These are phyloP conservation scores for Aspergillus oerlinghausenensis DNA, from an alignment of 2,329 filamentous ascomycete species.

Conservation along the genomic window DNA sequence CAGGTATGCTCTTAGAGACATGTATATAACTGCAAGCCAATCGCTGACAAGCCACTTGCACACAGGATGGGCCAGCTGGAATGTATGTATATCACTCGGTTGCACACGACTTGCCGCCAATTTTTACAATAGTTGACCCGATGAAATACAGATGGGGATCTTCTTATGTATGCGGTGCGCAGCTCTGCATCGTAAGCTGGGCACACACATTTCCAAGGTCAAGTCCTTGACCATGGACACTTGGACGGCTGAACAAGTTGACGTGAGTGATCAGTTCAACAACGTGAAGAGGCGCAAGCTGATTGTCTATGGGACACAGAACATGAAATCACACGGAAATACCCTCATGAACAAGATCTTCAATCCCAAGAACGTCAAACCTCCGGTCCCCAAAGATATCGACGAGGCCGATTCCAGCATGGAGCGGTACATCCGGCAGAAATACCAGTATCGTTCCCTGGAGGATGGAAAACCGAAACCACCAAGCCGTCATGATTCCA, in stretches of 20 bases:
- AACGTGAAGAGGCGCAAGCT: conserved; percentile 58
- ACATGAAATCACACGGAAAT: conserved; percentile 93
- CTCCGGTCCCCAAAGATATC: conserved; percentile 79
- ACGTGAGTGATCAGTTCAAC: conserved; percentile 55
- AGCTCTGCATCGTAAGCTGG: conserved; percentile 88
- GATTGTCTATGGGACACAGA: conserved; percentile 63
- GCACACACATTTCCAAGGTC: conserved; percentile 97
- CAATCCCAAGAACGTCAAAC: conserved; percentile 78
- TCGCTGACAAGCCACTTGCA: conserved; percentile 8
- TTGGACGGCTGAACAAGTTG: conserved; percentile 93
- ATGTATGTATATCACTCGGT: conserved; percentile 54
- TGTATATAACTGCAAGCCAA: not conserved
- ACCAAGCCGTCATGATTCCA: conserved; percentile 51
- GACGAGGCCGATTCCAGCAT: conserved; percentile 92
- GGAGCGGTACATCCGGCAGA: conserved; percentile 91
- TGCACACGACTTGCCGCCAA: not conserved
- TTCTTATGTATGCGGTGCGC: conserved; percentile 98
- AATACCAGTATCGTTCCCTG: conserved; percentile 70
- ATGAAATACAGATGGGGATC: conserved; percentile 66
- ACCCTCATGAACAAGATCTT: conserved; percentile 77
- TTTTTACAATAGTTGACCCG: conserved; percentile 9
- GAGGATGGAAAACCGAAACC: conserved; percentile 43
- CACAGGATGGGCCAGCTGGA: conserved; percentile 93
- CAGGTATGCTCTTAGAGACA: conserved; percentile 57
- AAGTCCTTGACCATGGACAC: conserved; percentile 98